phyloP scores from a whole-genome alignment of 2,329 filamentous ascomycete genomes.

The Ophiocordyceps sinensis region DNA sequence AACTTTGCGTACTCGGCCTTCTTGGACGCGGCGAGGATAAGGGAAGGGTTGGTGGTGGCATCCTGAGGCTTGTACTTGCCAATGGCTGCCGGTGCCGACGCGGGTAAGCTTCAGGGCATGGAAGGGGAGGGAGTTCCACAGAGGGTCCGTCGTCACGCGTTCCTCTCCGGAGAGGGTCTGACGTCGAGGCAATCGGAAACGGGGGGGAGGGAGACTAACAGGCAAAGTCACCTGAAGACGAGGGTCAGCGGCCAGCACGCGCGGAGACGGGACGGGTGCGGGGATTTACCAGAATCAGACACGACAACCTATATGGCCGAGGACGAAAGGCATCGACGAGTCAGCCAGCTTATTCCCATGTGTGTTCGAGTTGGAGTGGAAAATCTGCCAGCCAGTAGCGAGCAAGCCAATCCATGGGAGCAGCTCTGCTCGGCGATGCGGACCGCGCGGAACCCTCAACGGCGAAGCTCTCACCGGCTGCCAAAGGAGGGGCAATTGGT shows the following conservation, averaged over 20 bases:
- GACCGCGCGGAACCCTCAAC: too few species aligned
- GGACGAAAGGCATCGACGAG: conserved; percentile 5
- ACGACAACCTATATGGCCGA: conserved; percentile 59
- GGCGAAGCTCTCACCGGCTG: not conserved
- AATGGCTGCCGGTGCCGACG: conserved; percentile 51
- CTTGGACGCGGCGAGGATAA: conserved; percentile 97
- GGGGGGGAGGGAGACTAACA: conserved; percentile 38
- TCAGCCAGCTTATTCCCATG: conserved; percentile 9
- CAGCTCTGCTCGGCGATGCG: not conserved
- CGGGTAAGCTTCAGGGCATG: conserved; percentile 9
- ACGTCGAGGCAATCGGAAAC: not conserved
- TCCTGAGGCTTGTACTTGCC: conserved; percentile 99
- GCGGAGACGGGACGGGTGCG: conserved; percentile 9
- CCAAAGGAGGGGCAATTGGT: conserved; percentile 4
- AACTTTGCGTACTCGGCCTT: conserved; percentile 91
- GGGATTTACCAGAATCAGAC: conserved; percentile 76
- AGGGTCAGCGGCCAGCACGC: conserved; percentile 15
- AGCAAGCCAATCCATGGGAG: not conserved
- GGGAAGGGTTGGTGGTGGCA: conserved; percentile 98
- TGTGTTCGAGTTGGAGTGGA: too few species aligned
- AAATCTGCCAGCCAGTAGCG: too few species aligned
- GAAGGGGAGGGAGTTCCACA: not conserved
- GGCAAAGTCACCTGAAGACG: conserved; percentile 56
- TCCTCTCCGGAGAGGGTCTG: not conserved
- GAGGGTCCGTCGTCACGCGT: not conserved